A percentile compares a stretch with the other conserved stretches of the same genome.
phyloP scores from a whole-genome alignment of 345 rosid species.

The Bruguiera sexangula region DNA sequence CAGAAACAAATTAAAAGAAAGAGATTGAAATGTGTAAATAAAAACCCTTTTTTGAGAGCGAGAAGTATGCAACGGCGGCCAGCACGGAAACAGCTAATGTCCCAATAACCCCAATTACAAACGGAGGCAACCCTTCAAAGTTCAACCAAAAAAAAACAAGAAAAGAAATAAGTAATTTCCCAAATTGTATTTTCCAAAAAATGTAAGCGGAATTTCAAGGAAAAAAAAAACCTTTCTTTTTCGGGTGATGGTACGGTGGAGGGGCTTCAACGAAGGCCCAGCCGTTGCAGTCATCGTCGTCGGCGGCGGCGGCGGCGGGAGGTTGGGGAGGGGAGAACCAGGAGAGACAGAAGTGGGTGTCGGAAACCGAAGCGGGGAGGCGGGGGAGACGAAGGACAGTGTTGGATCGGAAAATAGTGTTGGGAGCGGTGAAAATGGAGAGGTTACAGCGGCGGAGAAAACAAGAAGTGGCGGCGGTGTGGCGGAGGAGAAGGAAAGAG shows the following conservation, averaged over 20 bases:
- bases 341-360: constrained; percentile 35
- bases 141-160: background rate
- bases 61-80: constrained; percentile 57
- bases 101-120: constrained; percentile 52
- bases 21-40: background rate
- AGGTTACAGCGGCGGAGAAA: constrained; percentile 37
- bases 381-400: constrained; percentile 31
- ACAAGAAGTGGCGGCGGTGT: constrained; percentile 22
- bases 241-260: constrained; percentile 2
- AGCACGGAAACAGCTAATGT: constrained; percentile 44
- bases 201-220: background rate
- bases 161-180: background rate
- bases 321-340: constrained; percentile 45
- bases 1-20: background rate
- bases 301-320: constrained; percentile 5
- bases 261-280: constrained; percentile 57
- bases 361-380: constrained; percentile 41
- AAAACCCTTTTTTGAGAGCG: constrained; percentile 52
- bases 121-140: constrained; percentile 41
- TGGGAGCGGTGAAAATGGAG: constrained; percentile 14
- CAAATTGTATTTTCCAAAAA: background rate
- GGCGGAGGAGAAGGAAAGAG: constrained; percentile 24
- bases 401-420: constrained; percentile 19
- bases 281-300: constrained; percentile 40
- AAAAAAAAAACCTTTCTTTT: constrained; percentile 36